Conservation (phyloP, 2,329 filamentous ascomycete species). For the Diaporthe vexans region DNA sequence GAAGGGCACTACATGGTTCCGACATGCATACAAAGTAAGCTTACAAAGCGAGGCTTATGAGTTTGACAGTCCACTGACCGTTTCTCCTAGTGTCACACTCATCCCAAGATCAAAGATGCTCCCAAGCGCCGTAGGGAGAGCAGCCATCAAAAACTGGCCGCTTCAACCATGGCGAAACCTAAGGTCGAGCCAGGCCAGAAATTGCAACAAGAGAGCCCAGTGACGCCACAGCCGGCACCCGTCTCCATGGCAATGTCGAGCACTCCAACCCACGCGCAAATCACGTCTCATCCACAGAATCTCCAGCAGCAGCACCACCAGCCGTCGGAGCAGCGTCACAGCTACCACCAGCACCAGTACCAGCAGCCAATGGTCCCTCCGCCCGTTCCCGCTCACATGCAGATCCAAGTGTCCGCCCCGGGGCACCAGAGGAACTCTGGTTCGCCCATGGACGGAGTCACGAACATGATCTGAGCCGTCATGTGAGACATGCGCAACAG, state of each 20-base stretch:
- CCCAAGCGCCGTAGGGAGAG: constrained; percentile 77
- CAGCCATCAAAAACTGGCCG: constrained; percentile 63
- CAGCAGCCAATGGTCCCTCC: constrained; percentile 41
- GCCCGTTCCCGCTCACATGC: constrained; percentile 44
- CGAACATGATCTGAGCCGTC: constrained; percentile 62
- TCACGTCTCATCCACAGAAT: constrained; percentile 41
- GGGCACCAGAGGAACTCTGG: constrained; percentile 51
- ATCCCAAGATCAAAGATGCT: constrained; percentile 79
- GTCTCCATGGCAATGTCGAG: constrained; percentile 50
- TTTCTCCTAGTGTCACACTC: constrained; percentile 73
- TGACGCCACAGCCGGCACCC: constrained; percentile 62
- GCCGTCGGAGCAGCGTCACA: constrained; percentile 42
- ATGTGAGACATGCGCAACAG: background rate
- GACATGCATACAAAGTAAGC: constrained; percentile 87
- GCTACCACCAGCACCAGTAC: constrained; percentile 40
- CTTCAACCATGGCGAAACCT: constrained; percentile 61
- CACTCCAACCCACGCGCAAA: constrained; percentile 54
- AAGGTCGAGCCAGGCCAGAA: constrained; percentile 60
- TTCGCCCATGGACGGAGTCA: constrained; percentile 55
- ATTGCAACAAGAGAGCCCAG: constrained; percentile 44
- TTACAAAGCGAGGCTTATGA: constrained; percentile 5
- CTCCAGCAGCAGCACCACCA: constrained; percentile 42
- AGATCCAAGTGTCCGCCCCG: constrained; percentile 46
- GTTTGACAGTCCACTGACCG: constrained; percentile 38
- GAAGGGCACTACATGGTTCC: constrained; percentile 93